Evolutionary conservation across 2,329 filamentous ascomycete species (phyloP).

Genomic region (Penicillium olsonii): DNA sequence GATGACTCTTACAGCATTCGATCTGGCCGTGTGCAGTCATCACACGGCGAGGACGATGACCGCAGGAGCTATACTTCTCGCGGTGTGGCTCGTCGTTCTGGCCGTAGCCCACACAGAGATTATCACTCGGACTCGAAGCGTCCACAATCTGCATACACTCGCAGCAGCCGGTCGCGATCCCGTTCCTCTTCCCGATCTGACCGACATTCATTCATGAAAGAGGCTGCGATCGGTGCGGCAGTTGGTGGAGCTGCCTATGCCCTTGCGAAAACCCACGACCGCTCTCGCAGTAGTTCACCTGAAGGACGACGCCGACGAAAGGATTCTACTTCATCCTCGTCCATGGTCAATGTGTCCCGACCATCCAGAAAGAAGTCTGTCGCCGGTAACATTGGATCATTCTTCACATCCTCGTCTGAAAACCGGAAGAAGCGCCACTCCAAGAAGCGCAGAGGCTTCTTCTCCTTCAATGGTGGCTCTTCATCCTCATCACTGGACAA

Average conservation of each 20-base stretch:
- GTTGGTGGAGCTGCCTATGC: slow-evolving; percentile 32
- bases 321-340: slow-evolving; percentile 58
- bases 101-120: slow-evolving; percentile 37
- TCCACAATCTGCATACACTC: slow-evolving; percentile 22
- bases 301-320: slow-evolving; percentile 33
- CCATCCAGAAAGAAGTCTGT: slow-evolving; percentile 51
- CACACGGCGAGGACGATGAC: slow-evolving; percentile 31
- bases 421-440: slow-evolving; percentile 51
- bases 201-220: slow-evolving; percentile 30
- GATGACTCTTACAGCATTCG: slow-evolving; percentile 63
- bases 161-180: slow-evolving; percentile 46
- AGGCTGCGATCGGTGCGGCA: slow-evolving; percentile 42
- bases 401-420: slow-evolving; percentile 65
- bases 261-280: slow-evolving; percentile 26
- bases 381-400: slow-evolving; percentile 60
- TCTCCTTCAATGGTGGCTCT: slow-evolving; percentile 59
- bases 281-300: slow-evolving; percentile 39
- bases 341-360: slow-evolving; percentile 67
- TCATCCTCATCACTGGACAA: slow-evolving; percentile 69
- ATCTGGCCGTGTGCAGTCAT: slow-evolving; percentile 47
- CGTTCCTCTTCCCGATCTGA: slow-evolving; percentile 37
- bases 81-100: slow-evolving; percentile 37
- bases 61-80: slow-evolving; percentile 48
- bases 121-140: slow-evolving; percentile 31
- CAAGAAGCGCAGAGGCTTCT: slow-evolving; percentile 52